These are phyloP conservation scores for Cryptococcus sp. DNA, from an alignment of 1,284 basidiomycete genomes.

Conservation along the genomic window DNA sequence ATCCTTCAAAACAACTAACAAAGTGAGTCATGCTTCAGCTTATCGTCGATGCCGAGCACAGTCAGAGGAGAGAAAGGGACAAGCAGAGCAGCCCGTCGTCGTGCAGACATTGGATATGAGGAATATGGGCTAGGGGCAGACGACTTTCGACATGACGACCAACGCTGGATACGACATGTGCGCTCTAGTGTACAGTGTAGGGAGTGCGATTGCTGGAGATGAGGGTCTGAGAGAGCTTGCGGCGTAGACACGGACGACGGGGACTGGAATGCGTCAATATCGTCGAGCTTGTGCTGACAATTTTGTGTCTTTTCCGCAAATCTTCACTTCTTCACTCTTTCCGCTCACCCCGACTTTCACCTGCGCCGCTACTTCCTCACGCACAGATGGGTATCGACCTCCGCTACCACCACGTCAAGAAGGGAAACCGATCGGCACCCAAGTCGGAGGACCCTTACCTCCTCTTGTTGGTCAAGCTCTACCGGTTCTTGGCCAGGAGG, in stretches of 20 bases:
- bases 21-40: constrained; percentile 1
- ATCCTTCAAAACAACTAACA: neutral
- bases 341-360: neutral
- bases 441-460: constrained; percentile 99
- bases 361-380: neutral
- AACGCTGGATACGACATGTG: too few relatives aligned
- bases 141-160: too few relatives aligned
- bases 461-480: constrained; percentile 98
- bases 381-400: constrained; percentile 88
- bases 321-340: constrained; percentile 5
- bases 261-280: neutral
- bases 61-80: too few relatives aligned
- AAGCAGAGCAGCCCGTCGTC: too few relatives aligned
- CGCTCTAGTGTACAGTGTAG: neutral
- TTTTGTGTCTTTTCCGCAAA: neutral
- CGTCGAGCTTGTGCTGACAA: neutral
- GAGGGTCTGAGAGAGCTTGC: neutral
- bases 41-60: too few relatives aligned
- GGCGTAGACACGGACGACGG: too few relatives aligned
- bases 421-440: constrained; percentile 90
- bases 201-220: neutral
- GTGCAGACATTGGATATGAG: too few relatives aligned
- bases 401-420: constrained; percentile 97
- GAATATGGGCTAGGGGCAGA: too few relatives aligned
- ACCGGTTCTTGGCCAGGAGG: constrained; percentile 97